A percentile compares a stretch with the other conserved stretches of the same genome.
Conservation (phyloP, 176 grass and related monocot species). For the Aegilops sharonensis region DNA sequence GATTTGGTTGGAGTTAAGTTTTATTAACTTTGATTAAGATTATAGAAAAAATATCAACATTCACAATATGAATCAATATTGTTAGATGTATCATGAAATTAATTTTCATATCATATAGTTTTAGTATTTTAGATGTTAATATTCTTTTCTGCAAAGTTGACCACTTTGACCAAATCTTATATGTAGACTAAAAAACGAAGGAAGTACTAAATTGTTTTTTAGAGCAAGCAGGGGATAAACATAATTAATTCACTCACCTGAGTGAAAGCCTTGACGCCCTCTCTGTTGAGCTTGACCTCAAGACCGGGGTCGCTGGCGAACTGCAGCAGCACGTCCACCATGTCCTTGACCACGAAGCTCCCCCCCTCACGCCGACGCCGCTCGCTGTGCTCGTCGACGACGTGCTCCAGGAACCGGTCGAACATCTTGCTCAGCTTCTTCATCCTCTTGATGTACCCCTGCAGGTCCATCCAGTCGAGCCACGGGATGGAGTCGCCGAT, state of each 20-base stretch:
- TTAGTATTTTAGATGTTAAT: no score
- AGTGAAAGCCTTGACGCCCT: conserved; percentile 78
- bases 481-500: conserved; percentile 90
- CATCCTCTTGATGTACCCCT: conserved; percentile 85
- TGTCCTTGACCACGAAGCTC: conserved; percentile 72
- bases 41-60: no score
- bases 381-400: conserved; percentile 72
- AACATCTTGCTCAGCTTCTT: conserved; percentile 78
- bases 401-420: conserved; percentile 83
- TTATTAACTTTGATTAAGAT: no score
- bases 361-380: conserved; percentile 38
- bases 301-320: conserved; percentile 63
- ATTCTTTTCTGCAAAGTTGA: no score
- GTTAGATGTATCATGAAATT: no score
- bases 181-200: no score
- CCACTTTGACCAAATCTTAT: no score
- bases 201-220: background rate
- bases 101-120: no score
- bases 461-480: conserved; percentile 76
- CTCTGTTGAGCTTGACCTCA: conserved; percentile 62
- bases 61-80: no score
- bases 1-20: no score
- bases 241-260: conserved; percentile 47
- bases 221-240: background rate
- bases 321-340: conserved; percentile 86